phyloP scores from a whole-genome alignment of 345 rosid species.

The Melaleuca quinquenervia region DNA sequence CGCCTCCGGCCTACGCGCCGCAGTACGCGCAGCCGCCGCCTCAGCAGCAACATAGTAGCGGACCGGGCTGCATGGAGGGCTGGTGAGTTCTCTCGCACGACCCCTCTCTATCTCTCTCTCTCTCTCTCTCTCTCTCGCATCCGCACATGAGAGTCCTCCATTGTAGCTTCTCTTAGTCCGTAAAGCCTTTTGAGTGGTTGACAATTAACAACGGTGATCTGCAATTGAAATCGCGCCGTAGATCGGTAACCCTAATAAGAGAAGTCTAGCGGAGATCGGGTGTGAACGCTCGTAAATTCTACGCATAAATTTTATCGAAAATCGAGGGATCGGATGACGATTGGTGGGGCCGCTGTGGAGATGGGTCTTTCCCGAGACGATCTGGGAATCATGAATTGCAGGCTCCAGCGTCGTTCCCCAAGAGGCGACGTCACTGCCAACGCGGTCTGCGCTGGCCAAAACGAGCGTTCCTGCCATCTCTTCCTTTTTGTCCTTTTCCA shows the following conservation, averaged over 20 bases:
- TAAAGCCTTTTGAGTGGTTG: background rate
- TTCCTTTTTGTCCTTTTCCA: background rate
- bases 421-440: background rate
- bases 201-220: background rate
- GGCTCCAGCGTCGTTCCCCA: background rate
- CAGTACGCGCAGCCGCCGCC: background rate
- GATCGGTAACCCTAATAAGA: background rate
- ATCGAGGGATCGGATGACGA: background rate
- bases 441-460: background rate
- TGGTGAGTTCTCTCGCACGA: background rate
- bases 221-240: background rate
- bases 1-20: background rate
- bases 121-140: background rate
- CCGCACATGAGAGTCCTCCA: background rate
- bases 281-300: background rate
- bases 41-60: background rate
- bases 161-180: background rate
- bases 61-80: background rate
- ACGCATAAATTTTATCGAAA: background rate
- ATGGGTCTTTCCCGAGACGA: background rate
- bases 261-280: background rate
- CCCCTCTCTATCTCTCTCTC: too few species aligned
- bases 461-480: background rate
- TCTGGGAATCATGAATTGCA: background rate
- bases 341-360: background rate